These are phyloP conservation scores for Nidularia pulvinata DNA, from an alignment of 768 basidiomycete genomes.

Conservation along the genomic window DNA sequence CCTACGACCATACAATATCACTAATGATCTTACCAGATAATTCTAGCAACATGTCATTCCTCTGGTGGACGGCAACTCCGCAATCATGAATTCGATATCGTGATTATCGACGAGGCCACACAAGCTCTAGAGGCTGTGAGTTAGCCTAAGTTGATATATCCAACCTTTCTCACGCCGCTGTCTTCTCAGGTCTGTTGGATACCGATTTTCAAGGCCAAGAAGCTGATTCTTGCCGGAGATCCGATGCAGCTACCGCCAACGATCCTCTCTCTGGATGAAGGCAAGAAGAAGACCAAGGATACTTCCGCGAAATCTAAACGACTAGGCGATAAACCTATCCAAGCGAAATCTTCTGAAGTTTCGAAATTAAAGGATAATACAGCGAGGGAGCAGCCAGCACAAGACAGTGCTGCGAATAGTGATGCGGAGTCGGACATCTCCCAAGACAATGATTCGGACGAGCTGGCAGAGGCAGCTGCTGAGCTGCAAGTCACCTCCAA, in stretches of 20 bases:
- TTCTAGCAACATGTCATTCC: slow-evolving; percentile 94
- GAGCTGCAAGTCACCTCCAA: not conserved
- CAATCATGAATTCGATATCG: slow-evolving; percentile 83
- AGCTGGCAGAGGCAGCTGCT: not conserved
- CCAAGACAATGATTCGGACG: not conserved
- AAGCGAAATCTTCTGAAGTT: not conserved
- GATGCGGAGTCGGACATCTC: not conserved
- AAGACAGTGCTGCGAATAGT: no score
- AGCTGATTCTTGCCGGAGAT: slow-evolving; percentile 90
- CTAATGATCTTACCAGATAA: slow-evolving; percentile 47
- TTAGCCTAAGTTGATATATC: slow-evolving; percentile 4
- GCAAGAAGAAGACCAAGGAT: slow-evolving; percentile 14
- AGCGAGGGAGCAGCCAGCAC: no score
- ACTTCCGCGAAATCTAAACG: not conserved
- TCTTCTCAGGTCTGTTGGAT: slow-evolving; percentile 88
- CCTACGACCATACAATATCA: not conserved
- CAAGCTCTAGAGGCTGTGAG: slow-evolving; percentile 93
- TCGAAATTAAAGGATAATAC: no score
- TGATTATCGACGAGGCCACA: slow-evolving; percentile 97
- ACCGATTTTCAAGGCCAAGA: slow-evolving; percentile 90
- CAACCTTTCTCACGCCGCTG: not conserved
- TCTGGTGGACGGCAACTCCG: slow-evolving; percentile 84
- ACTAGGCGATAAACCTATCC: not conserved
- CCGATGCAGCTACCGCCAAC: slow-evolving; percentile 97
- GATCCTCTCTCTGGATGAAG: slow-evolving; percentile 66